Evolutionary conservation across 2,329 filamentous ascomycete species (phyloP).

Genomic region (Aspergillus sergii): DNA sequence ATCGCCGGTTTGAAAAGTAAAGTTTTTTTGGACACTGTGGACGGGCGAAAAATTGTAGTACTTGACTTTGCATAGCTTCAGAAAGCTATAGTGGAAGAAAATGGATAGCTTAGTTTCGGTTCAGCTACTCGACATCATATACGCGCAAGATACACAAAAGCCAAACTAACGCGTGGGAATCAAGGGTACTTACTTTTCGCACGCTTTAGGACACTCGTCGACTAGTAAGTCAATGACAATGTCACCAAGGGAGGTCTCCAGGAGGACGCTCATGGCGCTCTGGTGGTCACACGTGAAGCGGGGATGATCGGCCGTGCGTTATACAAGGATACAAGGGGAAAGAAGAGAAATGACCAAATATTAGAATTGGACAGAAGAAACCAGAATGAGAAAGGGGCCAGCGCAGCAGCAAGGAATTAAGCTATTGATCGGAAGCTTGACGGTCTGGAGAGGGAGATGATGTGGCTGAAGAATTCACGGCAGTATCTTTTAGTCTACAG

Average conservation of each 20-base stretch:
- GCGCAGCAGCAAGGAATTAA: not conserved
- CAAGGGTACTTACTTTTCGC: conserved; percentile 80
- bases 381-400: not conserved
- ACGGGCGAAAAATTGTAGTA: conserved; percentile 98
- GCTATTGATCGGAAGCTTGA: not conserved
- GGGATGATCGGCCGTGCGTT: conserved; percentile 20
- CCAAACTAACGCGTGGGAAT: not conserved
- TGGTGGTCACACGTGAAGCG: conserved; percentile 15
- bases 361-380: not conserved
- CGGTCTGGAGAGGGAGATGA: not conserved
- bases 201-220: conserved; percentile 85
- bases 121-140: conserved; percentile 54
- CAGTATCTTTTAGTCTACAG: not conserved
- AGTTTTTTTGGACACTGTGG: conserved; percentile 89
- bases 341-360: conserved; percentile 1
- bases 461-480: not conserved
- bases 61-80: conserved; percentile 98
- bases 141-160: conserved; percentile 11
- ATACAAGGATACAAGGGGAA: conserved; percentile 9
- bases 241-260: conserved; percentile 91
- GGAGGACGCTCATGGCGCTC: conserved; percentile 77
- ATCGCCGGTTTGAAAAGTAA: conserved; percentile 95
- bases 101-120: conserved; percentile 55
- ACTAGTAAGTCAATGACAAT: conserved; percentile 92
- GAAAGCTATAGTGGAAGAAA: conserved; percentile 65